Conservation (phyloP, 2,329 filamentous ascomycete genomes). For the Madurella mycetomatis region DNA sequence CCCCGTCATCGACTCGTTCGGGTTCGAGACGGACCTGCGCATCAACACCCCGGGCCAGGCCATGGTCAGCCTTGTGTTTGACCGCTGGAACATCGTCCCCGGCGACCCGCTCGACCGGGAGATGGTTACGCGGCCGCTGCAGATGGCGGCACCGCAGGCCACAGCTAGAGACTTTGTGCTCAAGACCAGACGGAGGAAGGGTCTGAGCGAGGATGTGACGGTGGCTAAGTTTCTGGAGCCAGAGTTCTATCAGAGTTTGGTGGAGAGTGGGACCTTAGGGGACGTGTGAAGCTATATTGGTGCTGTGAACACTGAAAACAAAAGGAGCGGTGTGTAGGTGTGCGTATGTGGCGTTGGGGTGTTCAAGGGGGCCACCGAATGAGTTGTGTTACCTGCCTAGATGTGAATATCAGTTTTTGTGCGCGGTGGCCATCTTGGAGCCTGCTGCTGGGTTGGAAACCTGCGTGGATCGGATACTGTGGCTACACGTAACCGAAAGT, state of each 20-base stretch:
- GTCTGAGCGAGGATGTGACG: constrained; percentile 88
- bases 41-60: constrained; percentile 95
- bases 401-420: too few relatives aligned
- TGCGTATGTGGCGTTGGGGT: not conserved
- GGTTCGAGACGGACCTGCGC: constrained; percentile 93
- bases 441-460: too few relatives aligned
- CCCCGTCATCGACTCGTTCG: constrained; percentile 95
- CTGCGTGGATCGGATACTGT: too few relatives aligned
- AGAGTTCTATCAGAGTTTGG: constrained; percentile 82
- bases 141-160: constrained; percentile 81
- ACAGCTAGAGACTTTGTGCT: constrained; percentile 94
- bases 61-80: constrained; percentile 87
- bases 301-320: not conserved
- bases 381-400: too few relatives aligned
- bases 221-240: constrained; percentile 96
- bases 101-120: constrained; percentile 91
- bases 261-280: constrained; percentile 83
- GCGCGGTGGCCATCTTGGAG: too few relatives aligned
- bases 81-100: constrained; percentile 92
- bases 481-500: too few relatives aligned
- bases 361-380: too few relatives aligned
- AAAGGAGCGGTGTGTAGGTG: not conserved
- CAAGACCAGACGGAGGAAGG: constrained; percentile 91
- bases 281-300: constrained; percentile 29
- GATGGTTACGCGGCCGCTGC: constrained; percentile 74